Conservation (phyloP, 2,329 filamentous ascomycete genomes). For the Talaromyces sp. region DNA sequence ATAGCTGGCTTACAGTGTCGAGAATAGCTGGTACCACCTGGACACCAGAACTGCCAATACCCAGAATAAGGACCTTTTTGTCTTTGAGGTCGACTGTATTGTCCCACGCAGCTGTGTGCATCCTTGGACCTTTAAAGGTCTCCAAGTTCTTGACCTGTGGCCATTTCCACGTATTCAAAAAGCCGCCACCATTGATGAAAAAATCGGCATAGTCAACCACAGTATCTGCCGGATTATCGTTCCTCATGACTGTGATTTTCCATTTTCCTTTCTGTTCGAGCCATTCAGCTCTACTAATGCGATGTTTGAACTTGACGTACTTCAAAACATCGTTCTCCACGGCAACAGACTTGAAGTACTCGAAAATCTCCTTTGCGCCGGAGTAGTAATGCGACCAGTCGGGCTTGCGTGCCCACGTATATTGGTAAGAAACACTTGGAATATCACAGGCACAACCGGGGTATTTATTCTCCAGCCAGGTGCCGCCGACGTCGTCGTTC, state of each 20-base stretch:
- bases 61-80: constrained; percentile 8
- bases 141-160: constrained; percentile 40
- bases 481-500: constrained; percentile 4
- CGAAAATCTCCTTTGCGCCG: constrained; percentile 20
- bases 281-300: constrained; percentile 24
- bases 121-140: constrained; percentile 35
- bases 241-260: constrained; percentile 16
- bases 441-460: constrained; percentile 9
- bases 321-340: constrained; percentile 20
- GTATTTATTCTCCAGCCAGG: constrained; percentile 12
- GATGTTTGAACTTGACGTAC: constrained; percentile 21
- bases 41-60: constrained; percentile 14
- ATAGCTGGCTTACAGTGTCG: constrained; percentile 19
- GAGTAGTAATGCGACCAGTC: constrained; percentile 16
- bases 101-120: constrained; percentile 39
- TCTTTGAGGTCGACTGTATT: neutral
- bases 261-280: constrained; percentile 21
- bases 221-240: constrained; percentile 10
- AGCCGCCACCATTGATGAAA: constrained; percentile 24
- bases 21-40: constrained; percentile 13
- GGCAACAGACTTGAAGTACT: constrained; percentile 22
- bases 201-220: constrained; percentile 19
- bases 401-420: neutral
- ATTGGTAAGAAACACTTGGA: neutral
- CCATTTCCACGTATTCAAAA: constrained; percentile 26